These are phyloP conservation scores for Exophiala dermatitidis DNA, from an alignment of 2,329 filamentous ascomycete genomes.

Conservation along the genomic window DNA sequence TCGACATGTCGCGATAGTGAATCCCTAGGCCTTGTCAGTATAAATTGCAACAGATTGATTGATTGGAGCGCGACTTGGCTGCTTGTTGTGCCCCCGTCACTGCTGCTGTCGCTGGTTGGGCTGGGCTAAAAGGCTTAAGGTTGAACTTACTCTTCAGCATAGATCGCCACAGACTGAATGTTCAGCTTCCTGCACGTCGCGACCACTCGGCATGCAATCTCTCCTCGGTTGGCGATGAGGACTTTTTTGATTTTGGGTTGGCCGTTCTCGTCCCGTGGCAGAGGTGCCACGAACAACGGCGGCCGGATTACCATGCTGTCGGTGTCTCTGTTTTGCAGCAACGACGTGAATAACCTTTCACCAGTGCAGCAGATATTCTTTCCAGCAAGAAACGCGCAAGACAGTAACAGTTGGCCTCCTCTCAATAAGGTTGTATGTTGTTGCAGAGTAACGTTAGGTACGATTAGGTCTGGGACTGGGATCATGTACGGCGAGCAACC, in stretches of 20 bases:
- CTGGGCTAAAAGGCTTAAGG: background rate
- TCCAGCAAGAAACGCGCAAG: no score
- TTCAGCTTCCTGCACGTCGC: slow-evolving; percentile 27
- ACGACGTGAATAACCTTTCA: background rate
- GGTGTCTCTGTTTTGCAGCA: background rate
- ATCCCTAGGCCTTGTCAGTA: slow-evolving; percentile 24
- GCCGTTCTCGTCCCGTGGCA: background rate
- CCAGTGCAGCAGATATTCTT: background rate
- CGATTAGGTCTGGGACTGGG: no score
- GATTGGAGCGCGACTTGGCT: no score
- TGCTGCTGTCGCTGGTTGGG: background rate
- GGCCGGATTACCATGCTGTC: background rate
- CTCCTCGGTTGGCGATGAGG: slow-evolving; percentile 29
- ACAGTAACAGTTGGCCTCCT: no score
- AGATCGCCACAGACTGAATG: slow-evolving; percentile 25
- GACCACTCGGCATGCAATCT: slow-evolving; percentile 30
- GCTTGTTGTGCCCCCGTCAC: no score
- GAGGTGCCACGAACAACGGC: background rate
- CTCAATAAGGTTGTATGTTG: no score
- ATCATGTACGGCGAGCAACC: no score
- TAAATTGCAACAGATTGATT: background rate
- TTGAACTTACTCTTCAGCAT: slow-evolving; percentile 20
- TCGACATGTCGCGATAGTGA: slow-evolving; percentile 28
- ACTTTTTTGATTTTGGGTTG: slow-evolving; percentile 16
- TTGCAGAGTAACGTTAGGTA: no score